phyloP scores from a whole-genome alignment of 2,329 filamentous ascomycete species.

The Dothiorella sarmentorum region DNA sequence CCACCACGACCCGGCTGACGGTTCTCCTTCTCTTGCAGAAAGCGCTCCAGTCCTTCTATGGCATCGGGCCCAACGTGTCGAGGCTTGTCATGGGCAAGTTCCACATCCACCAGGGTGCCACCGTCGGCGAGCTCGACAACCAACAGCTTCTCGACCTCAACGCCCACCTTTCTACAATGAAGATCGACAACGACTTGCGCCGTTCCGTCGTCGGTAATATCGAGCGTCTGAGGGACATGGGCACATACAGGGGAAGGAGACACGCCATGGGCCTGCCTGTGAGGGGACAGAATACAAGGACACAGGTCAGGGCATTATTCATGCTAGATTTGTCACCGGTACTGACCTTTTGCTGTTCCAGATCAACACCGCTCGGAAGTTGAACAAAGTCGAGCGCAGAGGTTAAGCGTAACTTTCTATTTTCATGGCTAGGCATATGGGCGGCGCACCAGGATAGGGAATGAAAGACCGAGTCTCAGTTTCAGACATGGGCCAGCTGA shows the following conservation, averaged over 20 bases:
- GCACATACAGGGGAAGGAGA: slow-evolving; percentile 79
- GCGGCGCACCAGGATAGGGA: slow-evolving; percentile 1
- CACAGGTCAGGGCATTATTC: slow-evolving; percentile 53
- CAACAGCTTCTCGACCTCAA: slow-evolving; percentile 79
- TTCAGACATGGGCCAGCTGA: background rate
- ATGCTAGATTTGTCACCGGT: slow-evolving; percentile 23
- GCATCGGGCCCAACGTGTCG: slow-evolving; percentile 68
- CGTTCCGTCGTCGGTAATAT: slow-evolving; percentile 82
- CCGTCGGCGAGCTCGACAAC: slow-evolving; percentile 69
- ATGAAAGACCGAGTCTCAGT: background rate
- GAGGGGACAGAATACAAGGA: slow-evolving; percentile 83
- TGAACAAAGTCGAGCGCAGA: slow-evolving; percentile 58
- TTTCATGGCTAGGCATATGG: slow-evolving; percentile 1
- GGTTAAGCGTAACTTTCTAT: slow-evolving; percentile 23
- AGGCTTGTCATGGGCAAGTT: slow-evolving; percentile 80
- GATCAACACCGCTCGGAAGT: slow-evolving; percentile 56
- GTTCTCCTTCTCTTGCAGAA: slow-evolving; percentile 45
- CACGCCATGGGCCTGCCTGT: slow-evolving; percentile 93
- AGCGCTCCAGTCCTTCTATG: slow-evolving; percentile 82
- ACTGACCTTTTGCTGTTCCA: background rate
- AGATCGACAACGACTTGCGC: slow-evolving; percentile 83
- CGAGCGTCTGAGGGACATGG: slow-evolving; percentile 80
- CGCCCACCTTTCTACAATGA: slow-evolving; percentile 84
- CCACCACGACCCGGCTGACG: background rate
- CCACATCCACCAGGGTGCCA: slow-evolving; percentile 79